Base-by-base conservation (phyloP, 345 rosid species). In the Murraya koenigii region DNA sequence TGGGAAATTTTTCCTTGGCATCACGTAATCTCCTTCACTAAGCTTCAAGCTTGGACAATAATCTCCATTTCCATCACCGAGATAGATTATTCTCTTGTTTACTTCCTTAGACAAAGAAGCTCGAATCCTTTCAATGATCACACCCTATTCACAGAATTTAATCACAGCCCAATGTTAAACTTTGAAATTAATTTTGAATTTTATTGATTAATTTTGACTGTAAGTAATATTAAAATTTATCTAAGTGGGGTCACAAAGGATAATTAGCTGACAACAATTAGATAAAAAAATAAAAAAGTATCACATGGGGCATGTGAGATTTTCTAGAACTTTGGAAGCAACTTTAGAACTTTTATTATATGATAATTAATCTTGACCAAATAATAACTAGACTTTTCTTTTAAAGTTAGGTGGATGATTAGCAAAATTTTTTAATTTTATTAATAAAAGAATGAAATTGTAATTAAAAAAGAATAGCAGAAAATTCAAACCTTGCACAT, bases 1-100 rank as follows among this genome's bases (percentile, higher is more conserved):
- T 3, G 98, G 97, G 49, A 83, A 95, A 14, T 90, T 85, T 82
- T 93, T 95, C 85, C 97, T 94, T 9, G 98, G 99, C 98, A 95
- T 93, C 80, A 86, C 65, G 69, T 77, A 79, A 81, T 92, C 97
- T 56, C 77, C 69, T 14, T 87, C 77, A 6, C 47, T 69, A 4
- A 95, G 96, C 85, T 83, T 93, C 83, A 95, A 78, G 77, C 87
- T 87, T 1, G 98, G 97, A 74, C 99, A 95, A 78, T 88, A 95
- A 79, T 95, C 99, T 0, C 94, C 97, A 5, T 54, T 78, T 9
- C 99, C 99, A 75, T 95, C 97, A 28, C 99, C 99, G 9, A 92
- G 86, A 66, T 95, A 95, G 13, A 93, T 84, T 35, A 95, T 77
- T 71, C 84, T 88, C 33, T 82, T 85, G 58, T 75, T 87, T 5